phyloP scores from a whole-genome alignment of 305 asterid species.

The Petunia hybrid region DNA sequence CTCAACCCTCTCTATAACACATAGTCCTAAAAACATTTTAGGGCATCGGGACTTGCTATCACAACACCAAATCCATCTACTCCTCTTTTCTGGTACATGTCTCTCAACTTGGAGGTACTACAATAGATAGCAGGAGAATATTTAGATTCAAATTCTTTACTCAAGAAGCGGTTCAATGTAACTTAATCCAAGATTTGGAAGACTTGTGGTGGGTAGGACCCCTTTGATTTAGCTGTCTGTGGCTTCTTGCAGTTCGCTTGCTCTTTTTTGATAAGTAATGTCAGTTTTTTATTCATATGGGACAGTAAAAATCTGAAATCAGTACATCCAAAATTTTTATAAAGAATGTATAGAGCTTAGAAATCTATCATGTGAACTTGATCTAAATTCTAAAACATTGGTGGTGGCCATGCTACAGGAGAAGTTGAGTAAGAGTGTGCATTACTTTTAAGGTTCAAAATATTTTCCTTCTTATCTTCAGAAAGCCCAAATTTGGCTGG shows the following conservation, averaged over 20 bases:
- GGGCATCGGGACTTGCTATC: neutral
- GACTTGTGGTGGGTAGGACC: neutral
- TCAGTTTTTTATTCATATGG: too few relatives aligned
- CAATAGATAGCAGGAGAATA: slow-evolving; percentile 15
- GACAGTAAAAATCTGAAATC: too few relatives aligned
- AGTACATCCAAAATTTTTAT: too few relatives aligned
- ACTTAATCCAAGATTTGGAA: neutral
- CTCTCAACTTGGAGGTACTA: slow-evolving; percentile 13
- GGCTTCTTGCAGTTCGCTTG: neutral
- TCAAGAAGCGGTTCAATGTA: slow-evolving; percentile 10
- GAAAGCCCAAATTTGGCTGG: too few relatives aligned
- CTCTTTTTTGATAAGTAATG: too few relatives aligned
- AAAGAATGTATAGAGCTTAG: too few relatives aligned
- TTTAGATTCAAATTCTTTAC: neutral
- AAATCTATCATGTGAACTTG: too few relatives aligned
- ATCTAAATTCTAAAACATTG: too few relatives aligned
- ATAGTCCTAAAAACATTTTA: neutral
- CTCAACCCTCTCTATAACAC: neutral
- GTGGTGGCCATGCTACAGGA: too few relatives aligned
- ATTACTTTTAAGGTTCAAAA: too few relatives aligned
- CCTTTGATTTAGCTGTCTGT: neutral
- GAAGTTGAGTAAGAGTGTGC: too few relatives aligned
- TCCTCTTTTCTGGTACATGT: neutral
- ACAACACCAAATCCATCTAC: slow-evolving; percentile 2
- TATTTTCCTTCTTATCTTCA: too few relatives aligned